These are phyloP conservation scores for Trematosphaeria pertusa DNA, from an alignment of 2,329 filamentous ascomycete species.

Conservation along the genomic window DNA sequence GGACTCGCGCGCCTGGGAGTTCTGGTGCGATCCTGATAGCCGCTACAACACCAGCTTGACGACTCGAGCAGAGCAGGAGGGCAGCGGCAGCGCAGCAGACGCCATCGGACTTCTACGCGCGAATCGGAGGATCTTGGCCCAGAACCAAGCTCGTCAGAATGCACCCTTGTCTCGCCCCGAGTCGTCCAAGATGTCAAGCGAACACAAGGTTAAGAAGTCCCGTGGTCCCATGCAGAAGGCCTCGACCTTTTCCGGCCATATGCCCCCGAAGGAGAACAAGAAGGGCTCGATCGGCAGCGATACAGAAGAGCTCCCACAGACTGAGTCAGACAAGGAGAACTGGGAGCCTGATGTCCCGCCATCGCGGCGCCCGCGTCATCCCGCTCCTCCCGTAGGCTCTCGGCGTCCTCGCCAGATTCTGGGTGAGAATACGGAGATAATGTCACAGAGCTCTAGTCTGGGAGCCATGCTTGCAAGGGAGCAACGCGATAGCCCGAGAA, in stretches of 20 bases:
- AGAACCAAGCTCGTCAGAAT: conserved; percentile 72
- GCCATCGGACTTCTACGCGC: conserved; percentile 83
- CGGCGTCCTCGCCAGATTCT: conserved; percentile 51
- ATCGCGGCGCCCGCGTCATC: conserved; percentile 35
- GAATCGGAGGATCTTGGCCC: conserved; percentile 59
- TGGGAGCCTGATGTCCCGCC: conserved; percentile 63
- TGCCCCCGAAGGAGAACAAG: conserved; percentile 37
- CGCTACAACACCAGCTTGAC: conserved; percentile 74
- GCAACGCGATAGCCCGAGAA: conserved; percentile 23
- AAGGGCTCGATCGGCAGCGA: conserved; percentile 41
- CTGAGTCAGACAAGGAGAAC: conserved; percentile 96
- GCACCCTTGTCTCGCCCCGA: conserved; percentile 49
- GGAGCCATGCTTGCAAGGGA: conserved; percentile 45
- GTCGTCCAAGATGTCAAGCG: conserved; percentile 37
- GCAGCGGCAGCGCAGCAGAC: conserved; percentile 77
- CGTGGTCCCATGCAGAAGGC: conserved; percentile 44
- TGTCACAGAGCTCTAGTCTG: conserved; percentile 47
- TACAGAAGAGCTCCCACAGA: conserved; percentile 59
- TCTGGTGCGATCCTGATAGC: conserved; percentile 81
- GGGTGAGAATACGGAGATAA: conserved; percentile 54
- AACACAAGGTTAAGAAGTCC: conserved; percentile 45
- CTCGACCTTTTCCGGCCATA: conserved; percentile 42
- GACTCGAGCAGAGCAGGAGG: conserved; percentile 80
- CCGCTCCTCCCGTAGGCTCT: conserved; percentile 40
- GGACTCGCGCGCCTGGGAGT: conserved; percentile 89